These are phyloP conservation scores for Lonicera japonica DNA, from an alignment of 129 eudicot genomes.

Conservation along the genomic window DNA sequence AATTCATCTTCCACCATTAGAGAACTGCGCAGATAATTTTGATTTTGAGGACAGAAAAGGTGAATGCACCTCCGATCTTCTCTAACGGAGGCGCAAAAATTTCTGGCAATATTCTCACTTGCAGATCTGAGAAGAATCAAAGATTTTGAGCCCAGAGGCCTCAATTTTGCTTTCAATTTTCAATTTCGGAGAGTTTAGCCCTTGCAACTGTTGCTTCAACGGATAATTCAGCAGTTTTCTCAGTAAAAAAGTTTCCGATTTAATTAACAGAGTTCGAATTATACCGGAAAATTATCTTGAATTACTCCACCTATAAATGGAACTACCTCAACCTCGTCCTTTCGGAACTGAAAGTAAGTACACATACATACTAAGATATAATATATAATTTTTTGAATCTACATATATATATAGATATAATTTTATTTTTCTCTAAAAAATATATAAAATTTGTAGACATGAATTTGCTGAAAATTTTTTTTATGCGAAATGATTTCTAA, in stretches of 20 bases:
- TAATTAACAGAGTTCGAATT: neutral
- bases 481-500: no score
- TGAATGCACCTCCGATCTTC: slow-evolving; percentile 43
- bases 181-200: neutral
- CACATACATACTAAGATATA: no score
- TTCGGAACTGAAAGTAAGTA: slow-evolving; percentile 56
- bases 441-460: no score
- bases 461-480: no score
- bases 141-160: slow-evolving; percentile 13
- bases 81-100: slow-evolving; percentile 33
- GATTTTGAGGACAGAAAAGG: neutral
- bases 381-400: no score
- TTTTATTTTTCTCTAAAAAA: no score
- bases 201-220: neutral
- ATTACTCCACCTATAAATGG: slow-evolving; percentile 29
- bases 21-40: slow-evolving; percentile 18
- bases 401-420: no score
- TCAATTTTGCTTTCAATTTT: slow-evolving; percentile 3
- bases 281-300: neutral
- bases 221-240: neutral
- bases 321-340: slow-evolving; percentile 69
- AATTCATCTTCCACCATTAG: neutral
- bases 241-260: neutral
- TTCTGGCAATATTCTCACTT: neutral
- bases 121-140: slow-evolving; percentile 42